These are phyloP conservation scores for Podila minutissima DNA, from an alignment of 192 early-diverging fungal species.

Conservation along the genomic window DNA sequence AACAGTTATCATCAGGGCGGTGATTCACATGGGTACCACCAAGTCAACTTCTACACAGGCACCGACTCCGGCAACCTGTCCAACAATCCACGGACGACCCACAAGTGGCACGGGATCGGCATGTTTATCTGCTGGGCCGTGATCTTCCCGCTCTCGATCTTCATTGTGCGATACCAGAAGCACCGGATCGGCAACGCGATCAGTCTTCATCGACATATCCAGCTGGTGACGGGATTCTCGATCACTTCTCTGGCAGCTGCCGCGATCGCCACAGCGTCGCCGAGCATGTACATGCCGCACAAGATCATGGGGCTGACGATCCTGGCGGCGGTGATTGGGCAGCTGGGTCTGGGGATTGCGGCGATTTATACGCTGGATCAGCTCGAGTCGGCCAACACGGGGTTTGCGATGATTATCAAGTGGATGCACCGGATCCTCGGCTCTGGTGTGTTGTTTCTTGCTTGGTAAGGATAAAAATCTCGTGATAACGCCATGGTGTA, in stretches of 20 bases:
- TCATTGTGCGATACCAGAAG: slow-evolving; percentile 16
- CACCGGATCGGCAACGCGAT: slow-evolving; percentile 12
- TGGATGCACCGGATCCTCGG: slow-evolving; percentile 8
- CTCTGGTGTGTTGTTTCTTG: background rate
- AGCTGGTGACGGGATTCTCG: slow-evolving; percentile 18
- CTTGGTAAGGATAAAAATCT: background rate
- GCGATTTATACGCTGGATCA: slow-evolving; percentile 1
- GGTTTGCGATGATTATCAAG: slow-evolving; percentile 15
- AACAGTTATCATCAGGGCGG: background rate
- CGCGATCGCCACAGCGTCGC: slow-evolving; percentile 8
- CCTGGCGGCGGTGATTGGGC: slow-evolving; percentile 4
- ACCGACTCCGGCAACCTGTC: background rate
- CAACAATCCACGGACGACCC: background rate
- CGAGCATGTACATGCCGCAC: background rate
- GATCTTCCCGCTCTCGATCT: slow-evolving; percentile 17
- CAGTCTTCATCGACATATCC: slow-evolving; percentile 17
- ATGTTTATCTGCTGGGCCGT: slow-evolving; percentile 17
- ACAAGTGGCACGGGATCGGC: slow-evolving; percentile 15
- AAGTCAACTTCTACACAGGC: slow-evolving; percentile 8
- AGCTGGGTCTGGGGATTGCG: slow-evolving; percentile 11
- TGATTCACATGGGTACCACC: background rate
- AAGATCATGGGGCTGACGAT: slow-evolving; percentile 18
- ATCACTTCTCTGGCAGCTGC: slow-evolving; percentile 12
- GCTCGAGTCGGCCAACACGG: slow-evolving; percentile 11
- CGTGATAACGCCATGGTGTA: background rate